Percentiles rank a stretch among this genome's conserved stretches.
Evolutionary conservation across 495 filamentous ascomycete genomes (phyloP).

Genomic region (Trypethelium eluteriae): DNA sequence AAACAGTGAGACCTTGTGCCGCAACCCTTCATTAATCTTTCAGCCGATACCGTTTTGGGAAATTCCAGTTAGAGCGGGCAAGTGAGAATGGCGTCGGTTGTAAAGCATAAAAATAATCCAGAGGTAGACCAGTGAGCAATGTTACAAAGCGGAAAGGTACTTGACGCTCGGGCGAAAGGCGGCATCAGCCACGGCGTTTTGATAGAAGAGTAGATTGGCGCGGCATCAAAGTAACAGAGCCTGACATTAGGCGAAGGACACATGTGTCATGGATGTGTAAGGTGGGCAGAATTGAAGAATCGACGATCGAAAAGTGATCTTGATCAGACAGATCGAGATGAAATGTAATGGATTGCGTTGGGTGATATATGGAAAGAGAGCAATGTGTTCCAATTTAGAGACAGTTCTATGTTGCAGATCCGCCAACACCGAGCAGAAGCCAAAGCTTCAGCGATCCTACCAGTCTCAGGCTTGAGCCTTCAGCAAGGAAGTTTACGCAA

Average conservation of each 20-base stretch:
- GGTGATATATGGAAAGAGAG: neutral
- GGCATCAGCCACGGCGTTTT: neutral
- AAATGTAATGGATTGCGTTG: neutral
- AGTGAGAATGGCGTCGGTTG: neutral
- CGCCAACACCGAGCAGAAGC: neutral
- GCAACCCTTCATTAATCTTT: neutral
- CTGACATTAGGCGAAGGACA: slow-evolving; percentile 1
- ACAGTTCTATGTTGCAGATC: slow-evolving; percentile 3
- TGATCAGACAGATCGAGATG: slow-evolving; percentile 4
- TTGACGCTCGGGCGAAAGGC: neutral
- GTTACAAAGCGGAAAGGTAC: neutral
- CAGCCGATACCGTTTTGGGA: neutral
- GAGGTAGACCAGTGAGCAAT: neutral
- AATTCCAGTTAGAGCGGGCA: too few relatives aligned
- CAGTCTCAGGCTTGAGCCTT: slow-evolving; percentile 5
- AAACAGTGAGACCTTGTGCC: too few relatives aligned
- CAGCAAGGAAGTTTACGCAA: slow-evolving; percentile 8
- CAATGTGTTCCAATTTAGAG: slow-evolving; percentile 2
- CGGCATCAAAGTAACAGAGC: neutral
- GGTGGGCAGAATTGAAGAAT: neutral
- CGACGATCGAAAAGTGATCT: neutral
- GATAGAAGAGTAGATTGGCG: neutral
- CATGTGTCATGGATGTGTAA: neutral
- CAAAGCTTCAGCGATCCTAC: slow-evolving; percentile 8
- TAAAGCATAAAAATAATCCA: neutral